Evolutionary conservation across 78 protist genomes (phyloP).

Genomic region (Dictyostelium brefeldianum): DNA sequence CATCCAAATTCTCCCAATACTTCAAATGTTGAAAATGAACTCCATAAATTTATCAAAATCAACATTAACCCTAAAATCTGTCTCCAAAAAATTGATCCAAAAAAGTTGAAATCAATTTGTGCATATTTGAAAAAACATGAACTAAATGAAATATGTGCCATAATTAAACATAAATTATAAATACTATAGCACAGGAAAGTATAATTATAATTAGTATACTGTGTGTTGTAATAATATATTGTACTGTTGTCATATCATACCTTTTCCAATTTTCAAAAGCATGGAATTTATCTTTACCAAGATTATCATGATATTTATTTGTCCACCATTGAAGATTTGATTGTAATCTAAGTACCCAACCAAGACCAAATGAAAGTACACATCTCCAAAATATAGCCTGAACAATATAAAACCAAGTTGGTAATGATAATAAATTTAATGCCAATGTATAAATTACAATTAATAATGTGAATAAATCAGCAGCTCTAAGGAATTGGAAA

Average conservation of each 20-base stretch:
- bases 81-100: constrained; percentile 69
- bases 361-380: constrained; percentile 48
- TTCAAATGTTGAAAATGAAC: constrained; percentile 51
- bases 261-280: constrained; percentile 88
- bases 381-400: constrained; percentile 85
- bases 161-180: constrained; percentile 69
- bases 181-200: too few species aligned
- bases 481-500: constrained; percentile 70
- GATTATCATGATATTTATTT: constrained; percentile 4
- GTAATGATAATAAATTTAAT: constrained; percentile 4
- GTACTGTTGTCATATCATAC: too few species aligned
- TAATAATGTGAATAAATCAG: constrained; percentile 63
- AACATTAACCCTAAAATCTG: constrained; percentile 73
- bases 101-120: constrained; percentile 40
- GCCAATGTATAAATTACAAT: constrained; percentile 54
- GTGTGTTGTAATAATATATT: background rate
- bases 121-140: constrained; percentile 60
- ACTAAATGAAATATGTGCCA: constrained; percentile 78
- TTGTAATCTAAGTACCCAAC: constrained; percentile 60
- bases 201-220: too few species aligned
- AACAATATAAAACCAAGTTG: constrained; percentile 64
- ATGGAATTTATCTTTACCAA: constrained; percentile 25
- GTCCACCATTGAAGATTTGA: constrained; percentile 68
- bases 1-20: constrained; percentile 87
- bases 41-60: constrained; percentile 75